These are phyloP conservation scores for Trichoderma aggressivum DNA, from an alignment of 2,329 filamentous ascomycete species.

Conservation along the genomic window DNA sequence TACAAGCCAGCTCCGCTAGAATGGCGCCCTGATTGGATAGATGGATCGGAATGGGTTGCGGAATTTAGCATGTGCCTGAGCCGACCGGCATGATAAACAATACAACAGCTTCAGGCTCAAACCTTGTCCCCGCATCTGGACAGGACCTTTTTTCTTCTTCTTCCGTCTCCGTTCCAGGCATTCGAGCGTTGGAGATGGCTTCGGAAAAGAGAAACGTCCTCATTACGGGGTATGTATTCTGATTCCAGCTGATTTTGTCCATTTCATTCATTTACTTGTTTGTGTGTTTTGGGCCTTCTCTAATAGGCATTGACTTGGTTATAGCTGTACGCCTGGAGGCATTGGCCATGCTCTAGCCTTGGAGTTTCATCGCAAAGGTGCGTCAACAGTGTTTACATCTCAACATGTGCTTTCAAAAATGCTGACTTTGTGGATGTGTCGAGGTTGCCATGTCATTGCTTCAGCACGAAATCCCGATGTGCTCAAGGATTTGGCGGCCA, in stretches of 20 bases:
- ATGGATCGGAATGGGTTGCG: neutral
- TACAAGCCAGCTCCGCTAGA: neutral
- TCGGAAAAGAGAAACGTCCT: constrained; percentile 42
- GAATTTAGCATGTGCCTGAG: neutral
- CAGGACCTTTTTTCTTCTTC: neutral
- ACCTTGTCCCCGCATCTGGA: neutral
- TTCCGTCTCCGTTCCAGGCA: neutral
- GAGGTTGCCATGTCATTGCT: constrained; percentile 50
- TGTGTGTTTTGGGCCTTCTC: neutral
- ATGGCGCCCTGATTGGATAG: neutral
- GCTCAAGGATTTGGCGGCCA: constrained; percentile 42
- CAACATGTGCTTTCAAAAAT: neutral
- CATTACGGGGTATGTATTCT: constrained; percentile 45
- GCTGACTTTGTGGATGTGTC: neutral
- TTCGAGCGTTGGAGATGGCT: constrained; percentile 22
- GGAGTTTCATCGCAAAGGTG: constrained; percentile 53
- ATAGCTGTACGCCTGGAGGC: constrained; percentile 55
- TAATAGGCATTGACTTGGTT: neutral
- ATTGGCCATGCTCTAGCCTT: constrained; percentile 54
- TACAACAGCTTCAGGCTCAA: neutral
- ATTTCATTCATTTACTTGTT: neutral
- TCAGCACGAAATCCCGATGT: constrained; percentile 51
- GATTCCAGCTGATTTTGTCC: neutral
- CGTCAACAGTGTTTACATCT: neutral
- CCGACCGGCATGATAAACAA: neutral